Evolutionary conservation across 805 yeast genomes (phyloP), one percentile per base, ranked within the genome.

Genomic region (Lipomyces starkeyi): DNA sequence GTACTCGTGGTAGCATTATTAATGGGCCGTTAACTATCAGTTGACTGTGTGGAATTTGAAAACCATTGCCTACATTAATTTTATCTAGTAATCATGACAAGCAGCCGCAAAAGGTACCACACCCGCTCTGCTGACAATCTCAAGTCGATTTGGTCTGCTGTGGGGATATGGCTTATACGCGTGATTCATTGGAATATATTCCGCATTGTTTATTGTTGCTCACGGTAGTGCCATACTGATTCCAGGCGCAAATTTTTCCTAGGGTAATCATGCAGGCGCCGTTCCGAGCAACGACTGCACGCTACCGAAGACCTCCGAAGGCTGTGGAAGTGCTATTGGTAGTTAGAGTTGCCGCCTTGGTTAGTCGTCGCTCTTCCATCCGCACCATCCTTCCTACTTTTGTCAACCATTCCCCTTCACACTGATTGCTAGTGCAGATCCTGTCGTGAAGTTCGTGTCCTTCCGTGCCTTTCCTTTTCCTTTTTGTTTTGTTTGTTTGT

Each of bases 371-470:
- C 17, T 17, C n/a, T 22, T 17, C n/a, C 22, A 0, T 49, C 62
- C 58, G 66, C 54, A 35, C 25, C 29, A 29, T 52, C 35, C 25
- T 14, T 62, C 25, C n/a, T 57, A 43, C 49, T 61, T 57, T 32
- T 17, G 57, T 55, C 27, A 49, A 58, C 53, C 37, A n/a, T 32
- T 57, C 35, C 59, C 66, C 59, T 27, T 53, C 57, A n/a, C 40
- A 52, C 34, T 34, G 32, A 13, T 64, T n/a, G 29, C 58, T 29
- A 27, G 49, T 6, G 37, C 58, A 11, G 58, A 14, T n/a, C 22
- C 7, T 32, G 40, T 58, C n/a, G 56, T 34, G 52, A 34, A n/a
- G 17, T 7, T 43, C 34, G 35, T 43, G 49, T 25, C 22, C 29
- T 27, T 17, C 27, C 34, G n/a, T 13, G 40, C 27, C 52, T 52